Evolutionary conservation across 192 early-diverging fungal species (phyloP), one percentile per base, ranked within the genome.

Genomic region (Coemansia sp.): DNA sequence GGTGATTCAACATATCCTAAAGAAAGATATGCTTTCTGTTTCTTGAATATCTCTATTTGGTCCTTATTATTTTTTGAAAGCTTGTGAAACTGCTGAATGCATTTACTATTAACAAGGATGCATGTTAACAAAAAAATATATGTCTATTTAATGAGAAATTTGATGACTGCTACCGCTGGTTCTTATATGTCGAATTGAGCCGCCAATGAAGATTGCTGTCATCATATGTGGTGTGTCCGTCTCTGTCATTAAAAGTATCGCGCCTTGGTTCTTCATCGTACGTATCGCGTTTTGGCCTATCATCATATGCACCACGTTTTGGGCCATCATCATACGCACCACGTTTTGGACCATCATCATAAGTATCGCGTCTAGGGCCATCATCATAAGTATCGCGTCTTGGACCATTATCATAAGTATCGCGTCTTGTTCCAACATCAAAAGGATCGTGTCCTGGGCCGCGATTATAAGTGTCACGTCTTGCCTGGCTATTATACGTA

Each of bases 1-100:
- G 41, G 28, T 67, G 56, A 64, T 51, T 52, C 3, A 6, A 30
- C 58, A 59, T 41, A 44, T 4, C 55, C 27, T 56, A 31, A 19
- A 30, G 27, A 32, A 27, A 34, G 5, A 34, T 31, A 31, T 7
- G 3, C 30, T 7, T 31, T 7, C 30, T 31, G 3, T 31, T 31
- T 5, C 7, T 31, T 31, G 3, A 31, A 2, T 12, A 12, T 12
- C 34, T 38, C 10, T 38, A 38, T 9, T 38, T 9, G 8, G 8
- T 38, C 10, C 10, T 7, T 38, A 9, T 12, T 38, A 9, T 38
- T 30, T 30, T 30, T 6, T 30, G 2, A 9, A 9, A 9, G 8
- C 10, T 9, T 7, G 34, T 38, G 8, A 38, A n/a, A 38, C 34
- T 38, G 1, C 34, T 7, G 10, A 12, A 38, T 38, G 34, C 10